These are phyloP conservation scores for Xylariaceae sp. DNA, from an alignment of 2,329 filamentous ascomycete species.

Conservation along the genomic window DNA sequence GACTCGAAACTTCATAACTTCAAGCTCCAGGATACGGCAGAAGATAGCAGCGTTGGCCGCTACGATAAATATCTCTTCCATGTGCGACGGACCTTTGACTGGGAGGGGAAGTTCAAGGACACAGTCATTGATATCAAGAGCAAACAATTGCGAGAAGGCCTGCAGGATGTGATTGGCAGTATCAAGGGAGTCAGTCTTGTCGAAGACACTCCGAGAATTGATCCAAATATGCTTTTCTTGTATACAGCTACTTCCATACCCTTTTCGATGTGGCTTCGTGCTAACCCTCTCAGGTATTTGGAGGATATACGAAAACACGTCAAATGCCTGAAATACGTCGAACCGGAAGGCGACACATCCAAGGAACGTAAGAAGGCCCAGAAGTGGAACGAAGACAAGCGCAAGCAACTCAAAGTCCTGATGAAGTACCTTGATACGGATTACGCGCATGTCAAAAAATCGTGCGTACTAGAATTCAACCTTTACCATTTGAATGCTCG, in stretches of 20 bases:
- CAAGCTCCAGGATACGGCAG: conserved; percentile 51
- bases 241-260: conserved; percentile 29
- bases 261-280: not conserved
- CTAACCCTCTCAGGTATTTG: conserved; percentile 55
- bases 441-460: conserved; percentile 71
- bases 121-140: conserved; percentile 84
- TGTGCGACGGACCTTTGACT: conserved; percentile 76
- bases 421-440: conserved; percentile 77
- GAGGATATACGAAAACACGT: conserved; percentile 66
- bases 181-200: conserved; percentile 77
- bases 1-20: conserved; percentile 45
- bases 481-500: not conserved
- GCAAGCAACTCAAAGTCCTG: conserved; percentile 65
- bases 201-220: conserved; percentile 70
- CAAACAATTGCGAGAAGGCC: conserved; percentile 66
- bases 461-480: conserved; percentile 20
- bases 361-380: conserved; percentile 58
- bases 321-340: conserved; percentile 60
- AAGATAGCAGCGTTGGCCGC: conserved; percentile 41
- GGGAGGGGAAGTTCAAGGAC: conserved; percentile 71
- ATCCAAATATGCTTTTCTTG: conserved; percentile 68
- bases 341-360: conserved; percentile 42
- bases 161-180: conserved; percentile 68
- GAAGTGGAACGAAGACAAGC: conserved; percentile 54
- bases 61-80: conserved; percentile 82